Evolutionary conservation across 169 alveolate genomes (phyloP).

Genomic region (Cryptosporidium andersoni): DNA sequence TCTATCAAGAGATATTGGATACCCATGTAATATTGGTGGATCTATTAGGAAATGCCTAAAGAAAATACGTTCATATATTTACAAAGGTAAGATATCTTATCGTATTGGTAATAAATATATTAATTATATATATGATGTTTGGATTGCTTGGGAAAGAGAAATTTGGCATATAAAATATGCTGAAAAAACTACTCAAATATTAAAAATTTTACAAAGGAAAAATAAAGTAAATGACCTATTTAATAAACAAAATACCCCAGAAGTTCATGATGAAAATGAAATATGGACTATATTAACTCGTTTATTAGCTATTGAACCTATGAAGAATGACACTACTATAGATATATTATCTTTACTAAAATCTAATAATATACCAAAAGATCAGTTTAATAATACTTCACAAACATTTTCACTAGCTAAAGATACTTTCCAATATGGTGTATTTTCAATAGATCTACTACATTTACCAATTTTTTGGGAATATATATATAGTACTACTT

Average conservation of each 20-base stretch:
- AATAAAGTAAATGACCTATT: neutral
- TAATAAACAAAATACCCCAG: neutral
- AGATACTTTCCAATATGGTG: conserved; percentile 47
- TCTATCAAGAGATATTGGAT: neutral
- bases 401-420: conserved; percentile 23
- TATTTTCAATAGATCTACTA: conserved; percentile 32
- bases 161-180: conserved; percentile 24
- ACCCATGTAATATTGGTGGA: conserved; percentile 16
- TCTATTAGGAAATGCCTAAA: conserved; percentile 33
- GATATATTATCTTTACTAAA: conserved; percentile 38
- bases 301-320: conserved; percentile 17
- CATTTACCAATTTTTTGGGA: conserved; percentile 5
- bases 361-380: neutral
- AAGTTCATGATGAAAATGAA: neutral
- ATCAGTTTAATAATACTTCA: conserved; percentile 4
- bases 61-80: conserved; percentile 8
- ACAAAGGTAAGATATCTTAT: neutral
- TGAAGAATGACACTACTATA: neutral
- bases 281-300: conserved; percentile 16
- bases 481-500: neutral
- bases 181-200: neutral
- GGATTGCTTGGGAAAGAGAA: conserved; percentile 57
- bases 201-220: no score
- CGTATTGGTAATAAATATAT: conserved; percentile 13
- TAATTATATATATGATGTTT: conserved; percentile 23